Percentiles rank a stretch among this genome's conserved stretches.
These are phyloP conservation scores for Telopea speciosissima DNA, from an alignment of 177 flowering plant genomes.

Conservation along the genomic window DNA sequence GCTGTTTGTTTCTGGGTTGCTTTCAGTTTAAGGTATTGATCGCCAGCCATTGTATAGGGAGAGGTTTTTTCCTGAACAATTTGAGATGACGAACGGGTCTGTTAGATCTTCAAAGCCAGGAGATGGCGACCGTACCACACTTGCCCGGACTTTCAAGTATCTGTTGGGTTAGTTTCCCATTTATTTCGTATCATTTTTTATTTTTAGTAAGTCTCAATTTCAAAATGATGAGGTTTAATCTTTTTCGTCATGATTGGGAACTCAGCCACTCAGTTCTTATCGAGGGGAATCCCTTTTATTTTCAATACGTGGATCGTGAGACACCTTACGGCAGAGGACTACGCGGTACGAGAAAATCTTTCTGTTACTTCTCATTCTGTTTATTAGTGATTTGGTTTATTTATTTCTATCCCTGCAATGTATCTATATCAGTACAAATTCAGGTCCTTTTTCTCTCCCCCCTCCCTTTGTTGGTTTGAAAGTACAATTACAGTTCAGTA, in stretches of 20 bases:
- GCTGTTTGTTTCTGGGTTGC: too few relatives aligned
- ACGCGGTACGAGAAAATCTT: conserved; percentile 56
- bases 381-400: neutral
- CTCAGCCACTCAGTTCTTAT: conserved; percentile 83
- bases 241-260: neutral
- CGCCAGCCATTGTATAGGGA: too few relatives aligned
- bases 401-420: too few relatives aligned
- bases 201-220: neutral
- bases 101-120: conserved; percentile 6
- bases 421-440: neutral
- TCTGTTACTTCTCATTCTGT: neutral
- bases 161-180: conserved; percentile 48
- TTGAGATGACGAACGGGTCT: neutral
- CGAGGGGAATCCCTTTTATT: conserved; percentile 90
- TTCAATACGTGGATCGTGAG: conserved; percentile 92
- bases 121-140: conserved; percentile 31
- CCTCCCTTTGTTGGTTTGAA: too few relatives aligned
- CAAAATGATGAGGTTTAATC: neutral
- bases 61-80: neutral
- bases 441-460: too few relatives aligned
- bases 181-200: neutral
- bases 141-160: conserved; percentile 79
- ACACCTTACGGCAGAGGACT: conserved; percentile 69
- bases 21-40: too few relatives aligned
- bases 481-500: too few relatives aligned